phyloP scores from a whole-genome alignment of 176 grass and related monocot genomes.

The Oryza meridionalis region DNA sequence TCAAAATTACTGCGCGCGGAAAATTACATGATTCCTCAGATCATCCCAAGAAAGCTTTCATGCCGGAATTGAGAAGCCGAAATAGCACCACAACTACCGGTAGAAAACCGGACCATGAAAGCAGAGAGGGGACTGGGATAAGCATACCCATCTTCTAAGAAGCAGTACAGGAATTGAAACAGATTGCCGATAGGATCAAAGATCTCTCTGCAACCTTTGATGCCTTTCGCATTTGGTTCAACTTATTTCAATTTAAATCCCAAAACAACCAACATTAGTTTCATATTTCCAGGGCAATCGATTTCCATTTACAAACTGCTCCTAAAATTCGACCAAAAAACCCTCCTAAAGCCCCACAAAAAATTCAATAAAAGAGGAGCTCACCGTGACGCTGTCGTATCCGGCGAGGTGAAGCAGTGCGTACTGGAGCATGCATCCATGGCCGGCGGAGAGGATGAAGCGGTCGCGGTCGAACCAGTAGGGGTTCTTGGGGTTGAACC shows the following conservation, averaged over 20 bases:
- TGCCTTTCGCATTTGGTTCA: background rate
- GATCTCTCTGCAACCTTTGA: background rate
- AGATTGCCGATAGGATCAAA: background rate
- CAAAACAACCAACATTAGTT: background rate
- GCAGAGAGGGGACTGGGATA: background rate
- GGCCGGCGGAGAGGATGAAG: constrained; percentile 88
- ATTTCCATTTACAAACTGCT: background rate
- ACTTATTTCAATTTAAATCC: background rate
- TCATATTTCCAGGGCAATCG: background rate
- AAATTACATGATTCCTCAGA: background rate
- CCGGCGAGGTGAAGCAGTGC: constrained; percentile 88
- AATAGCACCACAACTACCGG: background rate
- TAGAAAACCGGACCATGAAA: background rate
- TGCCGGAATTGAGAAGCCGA: background rate
- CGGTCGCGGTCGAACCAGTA: constrained; percentile 90
- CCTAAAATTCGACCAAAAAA: background rate
- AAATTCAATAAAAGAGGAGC: background rate
- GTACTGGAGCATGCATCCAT: constrained; percentile 93
- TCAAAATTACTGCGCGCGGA: background rate
- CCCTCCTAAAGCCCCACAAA: background rate
- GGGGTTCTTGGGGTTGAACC: constrained; percentile 85
- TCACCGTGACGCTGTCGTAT: constrained; percentile 79
- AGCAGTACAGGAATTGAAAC: background rate
- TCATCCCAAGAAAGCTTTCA: background rate
- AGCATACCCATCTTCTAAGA: background rate